Evolutionary conservation across 2,329 filamentous ascomycete genomes (phyloP), one percentile per base, ranked within the genome.

Genomic region (Paraconiothyrium sp.): DNA sequence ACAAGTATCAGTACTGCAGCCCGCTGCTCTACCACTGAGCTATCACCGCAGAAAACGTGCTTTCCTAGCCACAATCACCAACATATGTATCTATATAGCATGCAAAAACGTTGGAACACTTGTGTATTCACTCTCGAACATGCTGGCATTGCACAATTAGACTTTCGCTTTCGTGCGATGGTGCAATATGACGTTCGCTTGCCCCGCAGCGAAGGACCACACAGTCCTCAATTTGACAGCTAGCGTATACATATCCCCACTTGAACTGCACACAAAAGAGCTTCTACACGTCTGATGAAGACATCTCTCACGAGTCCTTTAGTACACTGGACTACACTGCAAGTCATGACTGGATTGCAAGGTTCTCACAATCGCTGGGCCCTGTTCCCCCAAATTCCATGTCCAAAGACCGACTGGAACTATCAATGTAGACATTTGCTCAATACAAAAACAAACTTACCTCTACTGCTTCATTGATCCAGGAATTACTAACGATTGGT

Each of bases 11-110:
- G 35, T 43, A 44, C 51, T 54, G 39, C 51, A 54, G 51, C 37
- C 51, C 51, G 51, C 37, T 54, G 51, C 51, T 54, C 51, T 54
- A 54, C 51, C 51, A 54, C 51, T 54, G 51, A 54, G 51, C 51
- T 54, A 54, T 32, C 51, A 54, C 51, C 51, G 51, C 51, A 30
- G 37, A 14, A 44, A 8, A 37, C 16, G 16, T 50, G 30, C 16
- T 50, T 50, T 35, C 47, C 47, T 50, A 7, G 14, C 10, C 20
- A 46, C 20, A 8, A 20, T 20, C 34, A 7, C 22, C 8, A 11
- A 3, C 1, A 2, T 35, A 10, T 4, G 6, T 5, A 4, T 50
- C 35, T 35, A 22, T 13, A 50, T 34, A 35, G 11, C 8, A 50
- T n/a, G 20, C 20, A 22, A 10, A 16, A n/a, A 16, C 4, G 46